Conservation (phyloP, 148 eudicot species). For the Vaccinium myrtillus region DNA sequence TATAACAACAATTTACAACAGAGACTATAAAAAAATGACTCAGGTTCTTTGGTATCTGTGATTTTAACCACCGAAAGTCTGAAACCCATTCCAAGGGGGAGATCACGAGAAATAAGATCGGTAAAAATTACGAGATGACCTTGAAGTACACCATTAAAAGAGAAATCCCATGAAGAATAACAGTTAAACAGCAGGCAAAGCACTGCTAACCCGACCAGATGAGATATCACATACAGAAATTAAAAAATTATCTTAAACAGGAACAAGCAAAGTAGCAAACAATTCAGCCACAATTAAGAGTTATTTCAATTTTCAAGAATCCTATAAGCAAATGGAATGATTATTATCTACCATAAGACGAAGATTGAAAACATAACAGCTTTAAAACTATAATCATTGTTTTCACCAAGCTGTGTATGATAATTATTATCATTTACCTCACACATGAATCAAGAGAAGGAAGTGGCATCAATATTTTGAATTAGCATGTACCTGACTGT, state of each 20-base stretch:
- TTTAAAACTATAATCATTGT: not conserved
- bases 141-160: not conserved
- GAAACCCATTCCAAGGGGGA: not conserved
- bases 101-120: not conserved
- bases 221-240: not conserved
- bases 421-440: not conserved
- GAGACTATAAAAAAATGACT: not conserved
- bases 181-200: not conserved
- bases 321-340: not conserved
- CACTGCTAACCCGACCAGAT: not conserved
- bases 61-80: not conserved
- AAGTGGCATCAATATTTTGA: not conserved
- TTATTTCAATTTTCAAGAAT: not conserved
- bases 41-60: not conserved
- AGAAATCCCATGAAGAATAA: not conserved
- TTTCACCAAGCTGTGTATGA: not conserved
- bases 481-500: conserved; percentile 22
- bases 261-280: not conserved
- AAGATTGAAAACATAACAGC: not conserved
- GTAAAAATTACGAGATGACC: not conserved
- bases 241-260: not conserved
- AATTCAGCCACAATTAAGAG: not conserved
- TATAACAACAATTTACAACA: not conserved
- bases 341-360: not conserved
- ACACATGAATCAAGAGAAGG: not conserved